These are phyloP conservation scores for Epichloe glyceriae DNA, from an alignment of 2,329 filamentous ascomycete species.

Conservation along the genomic window DNA sequence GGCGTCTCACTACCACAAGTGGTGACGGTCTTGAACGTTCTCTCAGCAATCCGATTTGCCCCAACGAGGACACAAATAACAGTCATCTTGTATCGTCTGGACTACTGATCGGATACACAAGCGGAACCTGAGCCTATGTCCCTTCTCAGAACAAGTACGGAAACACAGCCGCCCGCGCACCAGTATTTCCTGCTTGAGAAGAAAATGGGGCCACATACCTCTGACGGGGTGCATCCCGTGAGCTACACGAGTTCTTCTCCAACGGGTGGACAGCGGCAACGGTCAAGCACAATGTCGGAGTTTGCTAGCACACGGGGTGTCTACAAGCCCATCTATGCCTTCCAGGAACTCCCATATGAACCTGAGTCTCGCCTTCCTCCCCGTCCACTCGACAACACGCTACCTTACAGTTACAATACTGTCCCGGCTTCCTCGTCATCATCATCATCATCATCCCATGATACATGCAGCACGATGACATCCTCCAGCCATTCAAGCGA, in stretches of 20 bases:
- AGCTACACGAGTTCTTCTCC: constrained; percentile 20
- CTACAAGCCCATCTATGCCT: constrained; percentile 12
- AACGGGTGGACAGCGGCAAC: constrained; percentile 16
- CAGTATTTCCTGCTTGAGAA: constrained; percentile 7
- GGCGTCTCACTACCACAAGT: neutral
- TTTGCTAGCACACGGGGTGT: constrained; percentile 15
- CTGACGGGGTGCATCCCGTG: constrained; percentile 15
- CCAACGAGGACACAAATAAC: neutral
- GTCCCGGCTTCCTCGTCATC: constrained; percentile 9
- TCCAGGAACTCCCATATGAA: constrained; percentile 12
- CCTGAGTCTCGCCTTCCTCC: constrained; percentile 11
- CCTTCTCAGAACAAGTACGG: neutral
- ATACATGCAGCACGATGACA: constrained; percentile 5
- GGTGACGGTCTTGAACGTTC: neutral
- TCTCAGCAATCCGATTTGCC: constrained; percentile 1
- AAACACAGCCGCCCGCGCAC: constrained; percentile 1
- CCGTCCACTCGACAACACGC: neutral
- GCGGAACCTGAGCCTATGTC: neutral
- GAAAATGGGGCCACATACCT: constrained; percentile 17
- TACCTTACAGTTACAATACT: neutral
- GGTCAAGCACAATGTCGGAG: constrained; percentile 16
- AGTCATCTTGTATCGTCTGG: neutral
- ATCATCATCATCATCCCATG: constrained; percentile 13
- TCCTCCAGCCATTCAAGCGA: constrained; percentile 6
- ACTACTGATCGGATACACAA: neutral